Base-by-base conservation (phyloP, 345 rosid genomes). In the Sapria himalayana region DNA sequence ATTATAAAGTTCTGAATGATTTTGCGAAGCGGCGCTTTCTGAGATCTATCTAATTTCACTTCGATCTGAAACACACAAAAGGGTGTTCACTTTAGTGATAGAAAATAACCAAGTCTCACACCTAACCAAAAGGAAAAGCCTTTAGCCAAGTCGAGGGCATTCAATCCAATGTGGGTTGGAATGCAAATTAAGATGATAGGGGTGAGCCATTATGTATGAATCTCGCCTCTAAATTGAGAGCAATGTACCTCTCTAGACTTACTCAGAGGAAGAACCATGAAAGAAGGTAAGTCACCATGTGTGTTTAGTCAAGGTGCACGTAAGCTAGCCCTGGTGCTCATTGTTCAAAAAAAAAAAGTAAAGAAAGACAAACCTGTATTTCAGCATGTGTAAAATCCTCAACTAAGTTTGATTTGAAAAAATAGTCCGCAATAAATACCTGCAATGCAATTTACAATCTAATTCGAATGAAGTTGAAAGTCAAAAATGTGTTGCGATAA, bases 361-460 rank as follows among this genome's bases (percentile, higher is more conserved):
- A 34, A 45, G 14, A 42, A 22, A 42, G 29, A 17, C 56, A 47
- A 48, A 89, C 98, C 85, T 74, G 67, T 51, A 89, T 66, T 43
- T 82, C 81, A 5, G 86, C 82, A 22, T 34, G 50, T 31, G 76
- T 58, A 59, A 70, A 79, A 58, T 89, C 59, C 33, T 67, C 81
- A 22, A 78, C 59, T 58, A 89, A 54, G 49, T 65, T 71, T 54
- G 93, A 68, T 54, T 69, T 76, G 50, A 89, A 79, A 55, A 79
- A 79, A 65, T 79, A 89, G 65, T 89, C 98, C n/a, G 70, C 63
- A 52, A 82, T 79, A 67, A 76, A 82, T 38, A 79, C 98, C 94
- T 89, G 73, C 69, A 69, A 39, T 22, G 39, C 36, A 61, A 40
- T 52, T 36, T 23, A 22, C 25, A 25, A n/a, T n/a, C n/a, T n/a